Base-by-base conservation (phyloP, 1,139 yeast species). In the Geotrichum phurueaensis region DNA sequence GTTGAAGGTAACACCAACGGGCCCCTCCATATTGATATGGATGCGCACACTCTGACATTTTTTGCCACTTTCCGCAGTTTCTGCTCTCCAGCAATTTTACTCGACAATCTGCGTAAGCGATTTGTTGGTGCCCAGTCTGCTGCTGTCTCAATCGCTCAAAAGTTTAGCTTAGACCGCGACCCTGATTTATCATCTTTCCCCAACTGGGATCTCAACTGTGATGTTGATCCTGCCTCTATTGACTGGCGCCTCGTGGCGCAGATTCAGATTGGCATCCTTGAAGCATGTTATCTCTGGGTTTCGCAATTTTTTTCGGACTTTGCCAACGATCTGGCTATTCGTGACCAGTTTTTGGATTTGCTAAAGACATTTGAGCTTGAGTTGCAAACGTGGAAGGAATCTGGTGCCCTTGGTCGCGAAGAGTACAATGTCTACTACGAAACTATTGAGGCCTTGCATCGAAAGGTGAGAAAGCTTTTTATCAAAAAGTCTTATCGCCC, bases 401-500 rank as follows among this genome's bases (percentile, higher is more conserved):
- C 68, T 13, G 64, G 67, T 4, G 61, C 68, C 1, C 70, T 70
- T n/a, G 57, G 73, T 52, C 70, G 70, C 50, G 74, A 65, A 27
- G 78, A 73, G 20, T 69, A 77, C 55, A 66, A 65, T 51, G 62
- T 60, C 22, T 72, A 68, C 59, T 65, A 68, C 23, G 75, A 71
- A 45, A 65, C 71, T 0, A 69, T 89, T 67, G 84, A 83, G 15
- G 76, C 75, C 15, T 78, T 85, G 58, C 89, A 88, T 72, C 84
- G 85, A 68, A 84, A 83, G 66, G 81, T 89, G 66, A 85, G 91
- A 70, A 85, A 86, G 67, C 73, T 83, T 18, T 90, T 88, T 69
- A 87, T 89, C 62, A 89, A 87, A 72, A 88, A 87, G 69, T 81
- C 89, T 20, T 91, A 89, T 72, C 81, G 92, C 64, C 97, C 97